Evolutionary conservation across 2,329 filamentous ascomycete species (phyloP).

Genomic region (Fusarium sp.): DNA sequence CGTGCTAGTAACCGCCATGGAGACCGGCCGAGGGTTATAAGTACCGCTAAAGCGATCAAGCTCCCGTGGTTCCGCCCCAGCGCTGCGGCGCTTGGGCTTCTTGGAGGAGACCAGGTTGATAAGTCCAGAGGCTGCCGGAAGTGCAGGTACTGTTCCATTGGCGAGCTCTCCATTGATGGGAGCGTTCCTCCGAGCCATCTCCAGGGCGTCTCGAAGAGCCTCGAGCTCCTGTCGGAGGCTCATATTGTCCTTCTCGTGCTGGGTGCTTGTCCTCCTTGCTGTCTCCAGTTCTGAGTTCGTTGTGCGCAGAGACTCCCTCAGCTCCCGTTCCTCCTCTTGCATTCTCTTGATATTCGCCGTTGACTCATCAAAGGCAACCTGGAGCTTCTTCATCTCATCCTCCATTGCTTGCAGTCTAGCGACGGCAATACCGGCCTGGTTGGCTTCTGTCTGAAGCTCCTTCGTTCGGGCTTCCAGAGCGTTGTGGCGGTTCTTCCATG

Average conservation of each 20-base stretch:
- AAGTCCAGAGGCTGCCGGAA: conserved; percentile 76
- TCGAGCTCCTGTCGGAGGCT: conserved; percentile 88
- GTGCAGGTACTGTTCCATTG: conserved; percentile 54
- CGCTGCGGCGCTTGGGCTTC: conserved; percentile 95
- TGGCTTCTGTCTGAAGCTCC: conserved; percentile 95
- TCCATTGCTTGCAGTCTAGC: conserved; percentile 93
- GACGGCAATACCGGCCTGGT: conserved; percentile 95
- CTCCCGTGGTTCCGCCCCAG: conserved; percentile 85
- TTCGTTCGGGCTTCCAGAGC: conserved; percentile 89
- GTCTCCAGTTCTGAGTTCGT: conserved; percentile 86
- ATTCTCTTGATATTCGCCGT: conserved; percentile 90
- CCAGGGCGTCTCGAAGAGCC: conserved; percentile 92
- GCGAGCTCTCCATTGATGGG: conserved; percentile 75
- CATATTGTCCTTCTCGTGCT: conserved; percentile 86
- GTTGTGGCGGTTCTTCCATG: conserved; percentile 93
- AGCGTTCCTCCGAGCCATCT: conserved; percentile 82
- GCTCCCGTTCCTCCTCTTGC: conserved; percentile 90
- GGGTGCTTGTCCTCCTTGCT: conserved; percentile 78
- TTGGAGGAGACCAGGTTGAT: conserved; percentile 98
- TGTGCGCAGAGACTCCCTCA: conserved; percentile 83
- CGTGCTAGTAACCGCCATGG: conserved; percentile 85
- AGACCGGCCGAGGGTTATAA: conserved; percentile 95
- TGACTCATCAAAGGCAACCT: conserved; percentile 90
- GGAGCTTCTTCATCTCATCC: conserved; percentile 93
- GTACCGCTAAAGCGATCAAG: conserved; percentile 90